phyloP scores from a whole-genome alignment of 2,329 filamentous ascomycete genomes.

The Trichoderma asperellum region DNA sequence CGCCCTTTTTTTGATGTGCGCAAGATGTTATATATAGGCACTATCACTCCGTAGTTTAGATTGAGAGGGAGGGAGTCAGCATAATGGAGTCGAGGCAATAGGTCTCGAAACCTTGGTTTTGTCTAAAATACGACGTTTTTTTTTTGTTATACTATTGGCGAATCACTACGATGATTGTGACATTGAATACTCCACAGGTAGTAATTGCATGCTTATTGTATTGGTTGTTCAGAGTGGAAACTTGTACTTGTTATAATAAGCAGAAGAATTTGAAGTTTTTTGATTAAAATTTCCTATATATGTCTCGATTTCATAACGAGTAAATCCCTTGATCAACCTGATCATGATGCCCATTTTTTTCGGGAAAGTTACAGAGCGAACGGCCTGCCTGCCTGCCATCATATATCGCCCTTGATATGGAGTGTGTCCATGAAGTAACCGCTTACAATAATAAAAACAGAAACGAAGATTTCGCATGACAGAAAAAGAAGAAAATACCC shows the following conservation, averaged over 20 bases:
- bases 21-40: constrained; percentile 22
- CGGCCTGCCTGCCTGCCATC: neutral
- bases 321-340: constrained; percentile 5
- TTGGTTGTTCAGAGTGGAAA: neutral
- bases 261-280: neutral
- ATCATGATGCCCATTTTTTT: neutral
- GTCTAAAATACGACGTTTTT: constrained; percentile 16
- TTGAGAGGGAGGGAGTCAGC: constrained; percentile 9
- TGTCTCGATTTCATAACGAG: constrained; percentile 26
- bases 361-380: neutral
- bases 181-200: neutral
- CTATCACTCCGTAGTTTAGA: neutral
- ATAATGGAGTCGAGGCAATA: constrained; percentile 13
- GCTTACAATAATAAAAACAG: constrained; percentile 1
- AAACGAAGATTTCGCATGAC: neutral
- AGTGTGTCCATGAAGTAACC: constrained; percentile 3
- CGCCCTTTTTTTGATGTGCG: constrained; percentile 6
- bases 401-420: constrained; percentile 8
- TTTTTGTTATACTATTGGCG: neutral
- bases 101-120: constrained; percentile 1
- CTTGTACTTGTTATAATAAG: neutral
- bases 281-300: constrained; percentile 26
- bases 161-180: neutral
- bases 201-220: neutral
- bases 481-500: neutral